Conservation (phyloP, 2,329 filamentous ascomycete species). For the Sclerotinia subarctica region DNA sequence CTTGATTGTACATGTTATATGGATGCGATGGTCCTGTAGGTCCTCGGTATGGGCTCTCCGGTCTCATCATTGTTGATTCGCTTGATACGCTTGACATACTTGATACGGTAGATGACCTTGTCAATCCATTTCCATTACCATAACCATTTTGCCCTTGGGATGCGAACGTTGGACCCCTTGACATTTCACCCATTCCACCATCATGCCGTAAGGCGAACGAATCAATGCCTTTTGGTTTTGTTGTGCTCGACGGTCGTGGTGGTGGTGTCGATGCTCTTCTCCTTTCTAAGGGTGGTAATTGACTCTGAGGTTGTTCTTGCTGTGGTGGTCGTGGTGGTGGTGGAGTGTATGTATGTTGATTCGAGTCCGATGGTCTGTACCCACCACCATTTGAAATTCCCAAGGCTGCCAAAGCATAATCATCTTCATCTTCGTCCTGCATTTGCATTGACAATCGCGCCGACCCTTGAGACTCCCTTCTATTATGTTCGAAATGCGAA, state of each 20-base stretch:
- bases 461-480: conserved; percentile 44
- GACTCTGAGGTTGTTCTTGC: conserved; percentile 15
- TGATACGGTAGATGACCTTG: conserved; percentile 35
- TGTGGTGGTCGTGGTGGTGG: conserved; percentile 23
- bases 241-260: conserved; percentile 52
- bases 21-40: conserved; percentile 73
- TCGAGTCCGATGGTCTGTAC: conserved; percentile 19
- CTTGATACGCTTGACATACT: conserved; percentile 35
- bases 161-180: conserved; percentile 26
- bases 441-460: conserved; percentile 40
- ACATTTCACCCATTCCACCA: conserved; percentile 42
- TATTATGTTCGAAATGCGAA: conserved; percentile 41
- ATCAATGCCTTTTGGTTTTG: conserved; percentile 52
- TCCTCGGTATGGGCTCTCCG: conserved; percentile 57
- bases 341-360: conserved; percentile 27
- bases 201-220: conserved; percentile 53
- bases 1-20: conserved; percentile 83
- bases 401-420: conserved; percentile 50
- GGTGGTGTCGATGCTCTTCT: conserved; percentile 33
- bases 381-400: conserved; percentile 49
- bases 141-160: conserved; percentile 19
- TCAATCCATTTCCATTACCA: conserved; percentile 13
- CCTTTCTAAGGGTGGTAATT: conserved; percentile 29
- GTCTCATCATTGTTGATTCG: conserved; percentile 29
- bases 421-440: conserved; percentile 43